phyloP scores from a whole-genome alignment of 2,329 filamentous ascomycete species.

The Chaetothyriales sp. region DNA sequence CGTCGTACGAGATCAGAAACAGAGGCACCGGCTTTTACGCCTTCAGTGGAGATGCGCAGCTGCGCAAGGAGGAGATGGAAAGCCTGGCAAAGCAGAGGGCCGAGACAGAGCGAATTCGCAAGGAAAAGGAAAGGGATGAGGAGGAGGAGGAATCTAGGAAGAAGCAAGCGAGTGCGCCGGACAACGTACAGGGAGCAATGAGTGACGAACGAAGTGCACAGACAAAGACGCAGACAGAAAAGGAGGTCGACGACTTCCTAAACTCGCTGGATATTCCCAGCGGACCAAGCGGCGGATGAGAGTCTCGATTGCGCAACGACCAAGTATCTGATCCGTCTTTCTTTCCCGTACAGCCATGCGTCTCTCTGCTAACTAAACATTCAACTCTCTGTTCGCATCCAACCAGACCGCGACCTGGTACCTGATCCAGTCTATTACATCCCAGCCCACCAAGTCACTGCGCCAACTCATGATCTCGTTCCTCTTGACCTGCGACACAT shows the following conservation, averaged over 20 bases:
- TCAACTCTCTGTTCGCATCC: neutral
- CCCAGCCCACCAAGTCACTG: neutral
- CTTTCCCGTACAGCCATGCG: too few species aligned
- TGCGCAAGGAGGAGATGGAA: conserved; percentile 58
- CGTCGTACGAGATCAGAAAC: conserved; percentile 63
- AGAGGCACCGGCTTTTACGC: conserved; percentile 87
- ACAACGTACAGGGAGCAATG: neutral
- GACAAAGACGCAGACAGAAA: neutral
- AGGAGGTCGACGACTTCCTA: neutral
- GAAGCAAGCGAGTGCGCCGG: conserved; percentile 13
- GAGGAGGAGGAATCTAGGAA: conserved; percentile 43
- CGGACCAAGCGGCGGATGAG: neutral
- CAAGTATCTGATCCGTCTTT: too few species aligned
- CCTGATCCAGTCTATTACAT: neutral
- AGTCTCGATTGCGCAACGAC: neutral
- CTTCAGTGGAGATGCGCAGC: conserved; percentile 62
- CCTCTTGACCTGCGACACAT: neutral
- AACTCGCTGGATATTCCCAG: neutral
- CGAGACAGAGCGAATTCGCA: conserved; percentile 51
- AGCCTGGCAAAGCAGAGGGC: conserved; percentile 50
- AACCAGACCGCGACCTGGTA: neutral
- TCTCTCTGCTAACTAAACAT: neutral
- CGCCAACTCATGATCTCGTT: neutral
- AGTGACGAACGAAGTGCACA: neutral
- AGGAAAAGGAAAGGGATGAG: conserved; percentile 41